Evolutionary conservation across 805 yeast genomes (phyloP), one percentile per base, ranked within the genome.

Genomic region (Teunomyces barrocoloradensis): DNA sequence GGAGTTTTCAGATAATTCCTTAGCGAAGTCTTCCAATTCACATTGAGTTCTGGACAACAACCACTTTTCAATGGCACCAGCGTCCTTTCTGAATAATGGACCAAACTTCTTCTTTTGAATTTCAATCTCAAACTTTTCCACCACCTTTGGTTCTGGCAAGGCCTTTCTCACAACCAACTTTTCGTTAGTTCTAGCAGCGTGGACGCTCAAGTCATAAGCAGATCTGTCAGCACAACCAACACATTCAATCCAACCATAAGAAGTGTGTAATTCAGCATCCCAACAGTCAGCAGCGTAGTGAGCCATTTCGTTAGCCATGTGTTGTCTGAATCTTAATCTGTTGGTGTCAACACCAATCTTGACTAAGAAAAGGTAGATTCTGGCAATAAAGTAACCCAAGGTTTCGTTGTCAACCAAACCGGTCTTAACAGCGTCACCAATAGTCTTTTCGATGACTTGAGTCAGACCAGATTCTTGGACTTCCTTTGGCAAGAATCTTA

Each of bases 171-270:
- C 99, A 50, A 90, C 91, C 59, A 94, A 77, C 73, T 90, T 92
- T 75, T 89, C 97, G 71, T 89, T 89, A 49, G 99, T 94, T 72
- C 88, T 87, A 48, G 92, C 94, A 39, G 97, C 73, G 68, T 94
- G 99, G 52, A 95, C 99, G 42, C 92, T 80, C 69, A 94, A 81
- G 74, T 94, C 99, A 66, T 89, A 94, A 36, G 99, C 99, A 40
- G 96, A 88, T 77, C 99, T 84, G 74, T 94, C 99, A 55, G 99
- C 99, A 77, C 98, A 94, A 58, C 99, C 99, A 66, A 94, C 97
- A 84, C 99, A 95, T 77, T 94, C 99, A 60, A 94, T 88, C 99
- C 99, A 94, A 60, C 99, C 99, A 61, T 89, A 94, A 29, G 97
- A 89, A 37, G 97, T 85, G 59, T 87, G 84, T 61, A 94, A 78